Conservation (phyloP, 2,329 filamentous ascomycete species). For the Sporothrix dimorphospora region DNA sequence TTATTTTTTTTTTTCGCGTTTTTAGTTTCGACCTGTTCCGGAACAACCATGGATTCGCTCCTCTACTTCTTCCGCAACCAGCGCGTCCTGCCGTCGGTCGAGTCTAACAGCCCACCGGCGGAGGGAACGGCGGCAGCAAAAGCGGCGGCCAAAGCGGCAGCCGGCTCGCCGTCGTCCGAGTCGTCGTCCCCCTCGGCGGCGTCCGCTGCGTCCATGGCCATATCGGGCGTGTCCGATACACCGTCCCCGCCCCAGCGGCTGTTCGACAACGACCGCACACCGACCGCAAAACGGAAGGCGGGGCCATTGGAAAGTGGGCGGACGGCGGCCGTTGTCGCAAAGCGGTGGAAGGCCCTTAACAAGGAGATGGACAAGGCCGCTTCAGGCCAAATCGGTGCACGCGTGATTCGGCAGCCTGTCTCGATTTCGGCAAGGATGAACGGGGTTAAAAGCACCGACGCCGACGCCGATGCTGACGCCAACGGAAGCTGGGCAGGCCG, state of each 20-base stretch:
- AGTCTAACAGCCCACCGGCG: neutral
- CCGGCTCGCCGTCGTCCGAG: neutral
- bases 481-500: neutral
- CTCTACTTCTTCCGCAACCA: conserved; percentile 28
- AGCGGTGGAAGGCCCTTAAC: conserved; percentile 24
- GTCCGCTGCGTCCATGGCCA: neutral
- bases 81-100: conserved; percentile 4
- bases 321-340: conserved; percentile 3
- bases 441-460: neutral
- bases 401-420: neutral
- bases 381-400: neutral
- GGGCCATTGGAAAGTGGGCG: conserved; percentile 19
- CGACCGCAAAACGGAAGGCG: conserved; percentile 17
- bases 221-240: conserved; percentile 3
- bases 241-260: conserved; percentile 9
- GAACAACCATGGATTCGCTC: conserved; percentile 23
- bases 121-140: neutral
- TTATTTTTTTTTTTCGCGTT: neutral
- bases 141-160: neutral
- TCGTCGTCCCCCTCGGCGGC: neutral
- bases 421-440: neutral
- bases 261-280: conserved; percentile 7
- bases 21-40: neutral
- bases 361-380: neutral
- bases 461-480: neutral